Evolutionary conservation across 352 stramenopile genomes (phyloP), one percentile per base, ranked within the genome.

Genomic region (Globisporangium recalcitrans): DNA sequence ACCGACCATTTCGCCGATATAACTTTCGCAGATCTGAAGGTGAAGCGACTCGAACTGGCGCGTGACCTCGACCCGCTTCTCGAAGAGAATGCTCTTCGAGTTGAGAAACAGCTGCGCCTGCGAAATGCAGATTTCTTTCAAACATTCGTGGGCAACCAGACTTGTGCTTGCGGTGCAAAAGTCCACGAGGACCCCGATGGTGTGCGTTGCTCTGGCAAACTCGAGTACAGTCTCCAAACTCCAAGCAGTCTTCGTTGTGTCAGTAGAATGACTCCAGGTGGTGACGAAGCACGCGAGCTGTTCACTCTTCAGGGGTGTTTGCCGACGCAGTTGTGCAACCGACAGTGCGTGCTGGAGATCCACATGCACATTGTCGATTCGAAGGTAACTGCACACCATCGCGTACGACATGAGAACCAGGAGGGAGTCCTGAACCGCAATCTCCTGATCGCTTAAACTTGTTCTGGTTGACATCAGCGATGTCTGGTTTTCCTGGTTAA

Each of bases 1-100:
- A 10, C 52, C 56, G 26, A 70, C 31, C 16, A 67, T 62, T 48
- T 80, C 73, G 13, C 70, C 51, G 31, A 78, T 52, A 58, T 72
- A 72, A 1, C 38, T 36, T 59, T 78, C 68, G 47, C 62, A 75
- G 9, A 64, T 48, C 4, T 63, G 40, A 26, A 71, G 64, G 19
- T 79, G 69, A 6, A 71, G n/a, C 1, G 31, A 11, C 34, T 56
- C 24, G 19, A 49, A 38, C 13, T 60, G 29, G 0, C 22, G 27
- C 3, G 58, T 29, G 21, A 36, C 9, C 13, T 32, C 58, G 10
- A 52, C n/a, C 16, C 27, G 38, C 22, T 21, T 42, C 36, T 53
- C 40, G 1, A 44, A 60, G 0, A 54, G 44, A 9, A 62, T 22
- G 27, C 26, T 31, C 57, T 55, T 56, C 6, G 52, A 56, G 24